Base-by-base conservation (phyloP, 192 early-diverging fungal genomes). In the Coemansia sp. region DNA sequence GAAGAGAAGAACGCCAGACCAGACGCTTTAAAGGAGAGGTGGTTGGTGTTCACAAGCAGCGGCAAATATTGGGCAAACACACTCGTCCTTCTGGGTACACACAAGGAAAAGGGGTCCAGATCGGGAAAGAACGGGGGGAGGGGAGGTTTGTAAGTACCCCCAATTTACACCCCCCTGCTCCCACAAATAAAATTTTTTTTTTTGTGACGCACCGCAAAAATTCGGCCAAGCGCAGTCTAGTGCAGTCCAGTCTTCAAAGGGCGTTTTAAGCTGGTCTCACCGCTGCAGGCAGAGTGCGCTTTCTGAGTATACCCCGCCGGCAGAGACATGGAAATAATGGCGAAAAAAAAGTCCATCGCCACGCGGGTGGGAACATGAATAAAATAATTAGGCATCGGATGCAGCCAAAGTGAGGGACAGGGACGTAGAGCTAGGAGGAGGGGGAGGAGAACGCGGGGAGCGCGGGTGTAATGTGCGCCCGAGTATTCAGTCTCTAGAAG, bases 21-120 rank as follows among this genome's bases (percentile, higher is more conserved):
- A 48, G 46, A 21, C 46, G n/a, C 55, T 58, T 58, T 58, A 58
- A 58, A n/a, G 50, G 23, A 11, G 23, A 25, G 3, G 45, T 8
- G 8, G n/a, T 27, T 48, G 7, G 50, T 32, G 55, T 31, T 58
- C 55, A 12, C 55, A 58, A 58, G 55, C 55, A 58, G 55, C 55
- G 31, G 55, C 55, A 58, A 58, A 58, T 58, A 58, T 58, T 58
- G 55, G 55, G 55, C 27, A 31, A 34, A 51, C 19, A 25, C 50
- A 42, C 41, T 42, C 41, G 12, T 51, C 17, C 27, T 14, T 58
- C 29, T 14, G 55, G 29, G 55, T 31, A 32, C 55, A 58, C 55
- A 58, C 27, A 32, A 58, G 29, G 29, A 31, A 12, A 19, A 31
- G 27, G 27, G 29, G 55, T 58, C 55, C 55, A 58, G 55, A 58